Percentiles rank a stretch among this genome's conserved stretches.
Conservation (phyloP, 768 basidiomycete species). For the Postia placenta region DNA sequence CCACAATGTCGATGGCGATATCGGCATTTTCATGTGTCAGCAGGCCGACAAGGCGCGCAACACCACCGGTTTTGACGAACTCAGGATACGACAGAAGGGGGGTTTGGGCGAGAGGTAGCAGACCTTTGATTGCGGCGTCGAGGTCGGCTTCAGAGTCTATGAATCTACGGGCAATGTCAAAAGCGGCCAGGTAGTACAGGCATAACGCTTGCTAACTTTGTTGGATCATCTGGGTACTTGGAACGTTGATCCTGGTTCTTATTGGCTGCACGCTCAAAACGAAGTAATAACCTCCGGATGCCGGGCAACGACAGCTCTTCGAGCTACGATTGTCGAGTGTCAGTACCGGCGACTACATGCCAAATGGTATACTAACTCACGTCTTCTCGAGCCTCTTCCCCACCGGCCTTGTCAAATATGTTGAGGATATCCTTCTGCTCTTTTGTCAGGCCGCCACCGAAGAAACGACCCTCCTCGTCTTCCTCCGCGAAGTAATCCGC, state of each 20-base stretch:
- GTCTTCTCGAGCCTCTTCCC: conserved; percentile 58
- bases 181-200: not conserved
- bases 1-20: conserved; percentile 93
- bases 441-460: conserved; percentile 85
- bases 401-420: conserved; percentile 79
- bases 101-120: conserved; percentile 85
- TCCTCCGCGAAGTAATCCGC: conserved; percentile 89
- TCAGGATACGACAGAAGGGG: conserved; percentile 86
- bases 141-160: conserved; percentile 98
- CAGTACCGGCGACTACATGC: not conserved
- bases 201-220: conserved; percentile 54
- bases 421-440: conserved; percentile 95
- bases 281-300: conserved; percentile 67
- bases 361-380: conserved; percentile 32
- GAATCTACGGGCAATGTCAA: too few relatives aligned
- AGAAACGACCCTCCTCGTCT: conserved; percentile 89
- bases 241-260: conserved; percentile 96
- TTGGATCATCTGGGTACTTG: conserved; percentile 89
- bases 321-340: conserved; percentile 34
- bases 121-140: conserved; percentile 76
- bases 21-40: conserved; percentile 95
- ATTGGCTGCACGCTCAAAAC: conserved; percentile 83
- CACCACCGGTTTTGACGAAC: conserved; percentile 68
- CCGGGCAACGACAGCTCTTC: conserved; percentile 64
- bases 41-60: conserved; percentile 71